A percentile compares a stretch with the other conserved stretches of the same genome.
phyloP scores from a whole-genome alignment of 169 alveolate species.

The Plasmodium coatneyi region DNA sequence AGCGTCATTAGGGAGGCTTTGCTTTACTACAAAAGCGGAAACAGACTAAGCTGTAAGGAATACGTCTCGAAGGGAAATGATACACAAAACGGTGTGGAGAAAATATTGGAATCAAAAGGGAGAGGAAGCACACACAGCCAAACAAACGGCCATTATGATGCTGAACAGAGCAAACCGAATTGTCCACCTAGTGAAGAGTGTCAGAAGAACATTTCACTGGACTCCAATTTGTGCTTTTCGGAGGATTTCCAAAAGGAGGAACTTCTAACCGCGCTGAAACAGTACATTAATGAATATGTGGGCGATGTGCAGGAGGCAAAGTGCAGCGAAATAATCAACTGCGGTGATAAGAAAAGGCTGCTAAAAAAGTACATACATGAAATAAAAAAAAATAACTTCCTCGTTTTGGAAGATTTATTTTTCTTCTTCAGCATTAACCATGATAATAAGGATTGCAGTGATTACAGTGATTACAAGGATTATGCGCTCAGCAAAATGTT shows the following conservation, averaged over 20 bases:
- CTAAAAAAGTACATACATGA: slow-evolving; percentile 51
- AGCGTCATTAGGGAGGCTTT: slow-evolving; percentile 11
- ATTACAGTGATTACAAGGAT: slow-evolving; percentile 16
- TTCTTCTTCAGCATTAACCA: slow-evolving; percentile 3
- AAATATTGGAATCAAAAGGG: background rate
- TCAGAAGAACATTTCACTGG: background rate
- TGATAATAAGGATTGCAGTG: slow-evolving; percentile 2
- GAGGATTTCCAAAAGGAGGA: slow-evolving; percentile 8
- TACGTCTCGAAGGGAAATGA: background rate
- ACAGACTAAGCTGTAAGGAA: background rate
- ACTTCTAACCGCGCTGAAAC: background rate
- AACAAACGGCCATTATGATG: background rate
- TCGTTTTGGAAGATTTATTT: slow-evolving; percentile 29
- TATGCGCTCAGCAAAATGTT: slow-evolving; percentile 39
- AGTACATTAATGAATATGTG: slow-evolving; percentile 34
- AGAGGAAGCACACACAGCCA: background rate
- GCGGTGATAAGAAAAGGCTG: slow-evolving; percentile 30
- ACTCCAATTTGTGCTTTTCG: background rate
- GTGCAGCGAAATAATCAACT: slow-evolving; percentile 13
- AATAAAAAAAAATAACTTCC: slow-evolving; percentile 26
- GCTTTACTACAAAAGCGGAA: slow-evolving; percentile 4
- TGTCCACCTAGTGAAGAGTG: background rate
- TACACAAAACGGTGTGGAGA: background rate
- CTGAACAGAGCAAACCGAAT: background rate
- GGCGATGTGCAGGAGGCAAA: slow-evolving; percentile 20